Evolutionary conservation across 495 filamentous ascomycete species (phyloP), one percentile per base, ranked within the genome.

Genomic region (Xylaria sp.): DNA sequence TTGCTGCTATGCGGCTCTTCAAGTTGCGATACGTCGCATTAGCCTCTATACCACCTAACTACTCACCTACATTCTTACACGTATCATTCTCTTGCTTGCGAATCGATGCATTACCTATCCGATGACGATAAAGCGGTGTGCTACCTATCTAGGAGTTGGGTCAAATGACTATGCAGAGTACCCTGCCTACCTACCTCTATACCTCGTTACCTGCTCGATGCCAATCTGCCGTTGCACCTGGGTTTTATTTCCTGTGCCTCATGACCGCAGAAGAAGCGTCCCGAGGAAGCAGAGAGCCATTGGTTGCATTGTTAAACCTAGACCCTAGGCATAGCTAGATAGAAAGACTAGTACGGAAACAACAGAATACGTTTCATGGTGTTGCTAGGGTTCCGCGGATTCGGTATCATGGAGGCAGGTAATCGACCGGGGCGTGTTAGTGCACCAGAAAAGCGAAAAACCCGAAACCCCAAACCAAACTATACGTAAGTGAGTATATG

Each of bases 1-100:
- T n/a, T 43, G 35, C 37, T 62, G 59, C n/a, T 12, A 19, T 62
- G 59, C 35, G 59, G 59, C 59, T 62, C 59, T 62, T 37, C 11
- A 19, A 40, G 58, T 40, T 24, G 58, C 35, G n/a, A 61, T 61
- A 6, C 15, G 11, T 43, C 37, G 59, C 37, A 62, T 41, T 62
- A 59, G 57, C 4, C 33, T 59, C 57, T 9, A 37, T 59, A 59
- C 57, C 3, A 37, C 57, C 31, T 59, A 59, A 15, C 19, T 1
- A 3, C 15, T 41, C 21, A 50, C 46, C 15, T 50, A 50, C 9
- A 19, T 5, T n/a, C 7, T 9, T 40, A 37, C 57, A 37, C 31
- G 29, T 59, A 37, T 59, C 59, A 43, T 37, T n/a, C 5, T 14
- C 59, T 43, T 26, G 59, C 37, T 11, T 35, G n/a, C 7, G 37